phyloP scores from a whole-genome alignment of 768 basidiomycete species.

The Amanita pseudoporphyria region DNA sequence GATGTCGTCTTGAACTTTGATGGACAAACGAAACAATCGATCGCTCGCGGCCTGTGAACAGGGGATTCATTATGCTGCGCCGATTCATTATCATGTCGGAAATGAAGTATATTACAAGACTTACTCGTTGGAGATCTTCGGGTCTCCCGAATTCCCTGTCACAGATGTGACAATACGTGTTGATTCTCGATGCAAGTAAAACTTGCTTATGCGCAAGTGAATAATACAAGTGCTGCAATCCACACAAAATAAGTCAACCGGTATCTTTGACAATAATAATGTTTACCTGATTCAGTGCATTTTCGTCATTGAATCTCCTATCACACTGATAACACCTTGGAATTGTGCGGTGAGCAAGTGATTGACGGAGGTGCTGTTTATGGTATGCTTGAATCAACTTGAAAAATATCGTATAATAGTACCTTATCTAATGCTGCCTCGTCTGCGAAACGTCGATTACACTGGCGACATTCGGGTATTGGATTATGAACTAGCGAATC shows the following conservation, averaged over 20 bases:
- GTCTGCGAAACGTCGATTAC: not conserved
- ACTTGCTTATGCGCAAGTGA: not conserved
- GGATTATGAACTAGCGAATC: not conserved
- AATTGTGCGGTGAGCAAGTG: not conserved
- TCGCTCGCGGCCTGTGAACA: not conserved
- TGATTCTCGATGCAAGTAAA: not conserved
- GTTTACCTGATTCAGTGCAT: not conserved
- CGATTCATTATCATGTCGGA: not conserved
- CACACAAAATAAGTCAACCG: not conserved
- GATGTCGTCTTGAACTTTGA: conserved; percentile 25
- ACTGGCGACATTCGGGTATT: not conserved
- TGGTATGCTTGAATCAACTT: too few relatives aligned
- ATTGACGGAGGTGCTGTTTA: too few relatives aligned
- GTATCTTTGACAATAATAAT: too few relatives aligned
- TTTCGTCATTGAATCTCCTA: too few relatives aligned
- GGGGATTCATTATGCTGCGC: conserved; percentile 1
- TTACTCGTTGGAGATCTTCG: not conserved
- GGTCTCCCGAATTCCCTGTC: not conserved
- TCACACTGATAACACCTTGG: too few relatives aligned
- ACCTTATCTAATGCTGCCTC: not conserved
- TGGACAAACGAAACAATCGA: conserved; percentile 13
- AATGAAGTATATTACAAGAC: not conserved
- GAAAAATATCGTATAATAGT: too few relatives aligned
- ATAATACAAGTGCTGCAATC: not conserved
- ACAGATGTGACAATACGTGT: conserved; percentile 1